Base-by-base conservation (phyloP, 768 basidiomycete species). In the Kwoniella europaea region DNA sequence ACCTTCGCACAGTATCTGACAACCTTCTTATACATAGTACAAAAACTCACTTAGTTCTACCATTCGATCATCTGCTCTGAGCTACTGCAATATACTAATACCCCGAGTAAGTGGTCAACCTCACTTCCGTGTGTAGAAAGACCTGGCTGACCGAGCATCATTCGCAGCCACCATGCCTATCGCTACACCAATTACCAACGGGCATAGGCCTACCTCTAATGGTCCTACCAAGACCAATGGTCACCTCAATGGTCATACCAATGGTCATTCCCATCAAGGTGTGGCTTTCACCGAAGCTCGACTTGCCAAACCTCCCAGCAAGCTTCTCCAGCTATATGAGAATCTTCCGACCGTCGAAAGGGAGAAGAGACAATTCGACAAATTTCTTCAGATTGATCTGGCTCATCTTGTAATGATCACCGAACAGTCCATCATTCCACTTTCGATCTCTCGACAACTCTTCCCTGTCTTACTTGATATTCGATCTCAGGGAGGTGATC, bases 391-490 rank as follows among this genome's bases (percentile, higher is more conserved):
- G 29, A 67, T 67, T 41, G 65, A 67, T 29, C 65, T 67, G 16
- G 65, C 65, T 12, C 65, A 67, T 29, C 54, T 67, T 0, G 65
- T 67, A 29, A 67, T 67, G 65, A 35, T 67, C 7, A 43, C 46
- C 12, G 68, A 69, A 46, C 53, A 69, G 22, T 29, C 27, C 20
- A 69, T 69, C 50, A 22, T 69, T 22, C n/a, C 68, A 7, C 50
- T 7, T 10, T 22, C 42, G 10, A 63, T 56, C 22, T 61, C 61
- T 7, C 20, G 53, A 27, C 68, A 69, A 44, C 42, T 69, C 60
- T 64, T 69, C 50, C 68, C 68, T 15, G 68, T 56, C 10, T 24
- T 69, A 20, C 50, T 63, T 20, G 61, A 53, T 12, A 63, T 69
- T 42, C 61, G 68, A 15, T 13, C 22, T 10, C 15, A 22, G 20